Evolutionary conservation across 768 basidiomycete species (phyloP).

Genomic region (Lactarius akahatsu): DNA sequence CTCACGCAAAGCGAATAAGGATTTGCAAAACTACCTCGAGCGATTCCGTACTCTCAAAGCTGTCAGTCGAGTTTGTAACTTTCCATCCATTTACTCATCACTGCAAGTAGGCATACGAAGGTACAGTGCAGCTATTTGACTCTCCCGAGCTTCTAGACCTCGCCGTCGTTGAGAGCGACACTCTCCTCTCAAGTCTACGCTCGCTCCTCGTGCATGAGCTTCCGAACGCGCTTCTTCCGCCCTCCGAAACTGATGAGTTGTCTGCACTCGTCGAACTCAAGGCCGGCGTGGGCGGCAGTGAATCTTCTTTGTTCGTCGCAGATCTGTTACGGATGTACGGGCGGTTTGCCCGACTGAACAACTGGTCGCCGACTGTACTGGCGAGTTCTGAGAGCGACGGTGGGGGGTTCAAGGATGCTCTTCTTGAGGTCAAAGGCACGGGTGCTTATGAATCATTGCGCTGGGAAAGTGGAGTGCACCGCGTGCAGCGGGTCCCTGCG

Average conservation of each 20-base stretch:
- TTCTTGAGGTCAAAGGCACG: slow-evolving; percentile 73
- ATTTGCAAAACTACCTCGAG: slow-evolving; percentile 6
- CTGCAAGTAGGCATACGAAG: slow-evolving; percentile 23
- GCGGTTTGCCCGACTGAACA: slow-evolving; percentile 52
- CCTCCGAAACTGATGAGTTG: slow-evolving; percentile 60
- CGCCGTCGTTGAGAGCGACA: slow-evolving; percentile 20
- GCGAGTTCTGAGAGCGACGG: slow-evolving; percentile 55
- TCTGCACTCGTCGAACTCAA: slow-evolving; percentile 89
- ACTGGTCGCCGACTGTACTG: slow-evolving; percentile 64
- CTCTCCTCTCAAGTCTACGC: slow-evolving; percentile 17
- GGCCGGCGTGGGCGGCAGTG: slow-evolving; percentile 89
- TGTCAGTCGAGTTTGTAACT: slow-evolving; percentile 16
- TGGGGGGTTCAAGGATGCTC: slow-evolving; percentile 75
- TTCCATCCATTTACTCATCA: slow-evolving; percentile 9
- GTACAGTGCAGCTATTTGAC: slow-evolving; percentile 24
- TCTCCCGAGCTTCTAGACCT: slow-evolving; percentile 27
- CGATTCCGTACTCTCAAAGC: slow-evolving; percentile 11
- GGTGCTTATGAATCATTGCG: slow-evolving; percentile 76
- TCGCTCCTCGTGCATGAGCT: slow-evolving; percentile 45
- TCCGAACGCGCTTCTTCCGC: slow-evolving; percentile 71
- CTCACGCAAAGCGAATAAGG: slow-evolving; percentile 13
- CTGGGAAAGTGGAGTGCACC: slow-evolving; percentile 95
- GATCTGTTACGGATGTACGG: slow-evolving; percentile 84
- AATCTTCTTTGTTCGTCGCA: slow-evolving; percentile 76
- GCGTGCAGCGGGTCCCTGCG: slow-evolving; percentile 90